phyloP scores from a whole-genome alignment of 768 basidiomycete genomes.

The Piloderma croceum region DNA sequence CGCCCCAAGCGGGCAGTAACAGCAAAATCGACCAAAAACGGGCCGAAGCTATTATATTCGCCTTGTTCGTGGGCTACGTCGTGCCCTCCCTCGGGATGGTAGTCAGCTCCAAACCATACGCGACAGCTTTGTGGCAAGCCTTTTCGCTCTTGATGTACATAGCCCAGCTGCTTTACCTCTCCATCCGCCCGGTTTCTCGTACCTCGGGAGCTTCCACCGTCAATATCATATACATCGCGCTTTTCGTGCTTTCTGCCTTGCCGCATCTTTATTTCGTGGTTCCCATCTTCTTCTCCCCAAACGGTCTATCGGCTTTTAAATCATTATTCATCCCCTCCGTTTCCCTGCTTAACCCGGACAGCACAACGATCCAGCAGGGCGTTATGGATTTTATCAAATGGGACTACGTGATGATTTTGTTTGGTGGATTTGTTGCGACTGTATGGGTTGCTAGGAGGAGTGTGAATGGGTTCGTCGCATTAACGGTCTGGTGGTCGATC shows the following conservation, averaged over 20 bases:
- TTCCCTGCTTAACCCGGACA: no score
- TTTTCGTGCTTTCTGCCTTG: conserved; percentile 14
- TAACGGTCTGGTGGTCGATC: conserved; percentile 16
- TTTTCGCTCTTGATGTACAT: conserved; percentile 20
- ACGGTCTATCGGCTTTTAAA: conserved; percentile 7
- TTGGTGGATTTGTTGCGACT: conserved; percentile 13
- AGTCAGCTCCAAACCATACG: conserved; percentile 1
- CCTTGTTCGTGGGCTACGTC: conserved; percentile 16
- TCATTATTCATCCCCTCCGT: conserved; percentile 16
- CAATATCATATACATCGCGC: conserved; percentile 8
- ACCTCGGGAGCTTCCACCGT: conserved; percentile 19
- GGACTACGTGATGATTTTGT: conserved; percentile 16
- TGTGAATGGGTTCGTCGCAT: conserved; percentile 4
- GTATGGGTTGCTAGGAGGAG: conserved; percentile 22
- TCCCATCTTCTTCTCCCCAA: conserved; percentile 16
- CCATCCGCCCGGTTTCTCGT: conserved; percentile 15
- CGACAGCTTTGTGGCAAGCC: conserved; percentile 22
- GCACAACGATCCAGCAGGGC: conserved; percentile 7
- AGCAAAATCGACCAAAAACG: conserved; percentile 17
- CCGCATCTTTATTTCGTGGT: conserved; percentile 16
- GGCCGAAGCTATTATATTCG: conserved; percentile 23
- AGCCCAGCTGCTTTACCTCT: conserved; percentile 10
- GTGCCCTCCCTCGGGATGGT: conserved; percentile 22
- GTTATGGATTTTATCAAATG: conserved; percentile 19
- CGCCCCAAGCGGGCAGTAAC: neutral